phyloP scores from a whole-genome alignment of 495 filamentous ascomycete genomes.

The Sporormia fimetaria region DNA sequence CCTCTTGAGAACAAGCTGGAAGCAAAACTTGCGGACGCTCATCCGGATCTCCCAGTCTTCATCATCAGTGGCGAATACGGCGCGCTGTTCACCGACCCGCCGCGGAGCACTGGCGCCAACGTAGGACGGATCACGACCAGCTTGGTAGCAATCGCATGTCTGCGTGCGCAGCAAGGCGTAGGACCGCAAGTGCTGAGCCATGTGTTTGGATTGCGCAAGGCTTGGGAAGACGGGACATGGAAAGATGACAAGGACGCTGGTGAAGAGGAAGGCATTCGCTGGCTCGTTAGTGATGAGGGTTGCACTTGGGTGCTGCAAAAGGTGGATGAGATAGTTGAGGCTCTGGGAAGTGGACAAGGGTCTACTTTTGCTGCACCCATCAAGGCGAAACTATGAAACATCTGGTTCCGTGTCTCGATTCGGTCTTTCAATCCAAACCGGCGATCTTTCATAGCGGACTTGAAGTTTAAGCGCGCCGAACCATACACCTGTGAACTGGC shows the following conservation, averaged over 20 bases:
- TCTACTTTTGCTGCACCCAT: conserved; percentile 28
- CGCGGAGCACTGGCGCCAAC: conserved; percentile 33
- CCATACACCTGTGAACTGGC: too few species aligned
- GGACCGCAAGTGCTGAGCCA: conserved; percentile 68
- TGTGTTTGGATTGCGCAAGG: conserved; percentile 63
- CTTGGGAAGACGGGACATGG: conserved; percentile 52
- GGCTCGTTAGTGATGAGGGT: conserved; percentile 62
- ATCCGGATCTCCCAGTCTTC: conserved; percentile 68
- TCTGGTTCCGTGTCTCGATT: too few species aligned
- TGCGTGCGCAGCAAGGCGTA: conserved; percentile 65
- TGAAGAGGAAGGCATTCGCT: conserved; percentile 44
- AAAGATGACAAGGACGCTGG: conserved; percentile 37
- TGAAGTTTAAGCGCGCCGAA: too few species aligned
- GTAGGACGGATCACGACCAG: conserved; percentile 55
- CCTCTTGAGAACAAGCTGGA: conserved; percentile 60
- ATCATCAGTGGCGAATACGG: conserved; percentile 63
- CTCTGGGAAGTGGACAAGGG: conserved; percentile 46
- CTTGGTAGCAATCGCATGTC: conserved; percentile 55
- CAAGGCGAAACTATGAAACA: conserved; percentile 23
- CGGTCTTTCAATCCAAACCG: too few species aligned
- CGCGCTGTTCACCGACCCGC: conserved; percentile 54
- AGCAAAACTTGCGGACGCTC: conserved; percentile 51
- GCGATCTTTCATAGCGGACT: too few species aligned
- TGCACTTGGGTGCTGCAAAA: conserved; percentile 58
- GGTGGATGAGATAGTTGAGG: conserved; percentile 56